These are phyloP conservation scores for Priceomyces fermenticarens DNA, from an alignment of 805 yeast species.

Conservation along the genomic window DNA sequence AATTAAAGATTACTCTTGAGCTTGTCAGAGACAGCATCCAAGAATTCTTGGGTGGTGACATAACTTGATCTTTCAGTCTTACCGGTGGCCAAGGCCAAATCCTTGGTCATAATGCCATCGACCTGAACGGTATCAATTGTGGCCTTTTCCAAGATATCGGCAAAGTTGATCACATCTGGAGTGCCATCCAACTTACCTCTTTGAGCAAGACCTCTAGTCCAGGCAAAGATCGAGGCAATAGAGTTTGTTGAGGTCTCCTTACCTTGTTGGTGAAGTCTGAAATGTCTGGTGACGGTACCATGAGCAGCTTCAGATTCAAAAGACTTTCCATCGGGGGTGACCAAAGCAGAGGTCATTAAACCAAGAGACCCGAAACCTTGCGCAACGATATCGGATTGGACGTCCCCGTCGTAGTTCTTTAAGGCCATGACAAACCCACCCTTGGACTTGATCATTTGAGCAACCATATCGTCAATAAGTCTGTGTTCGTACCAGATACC, in stretches of 20 bases:
- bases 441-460: slow-evolving; percentile 81
- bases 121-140: slow-evolving; percentile 70
- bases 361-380: slow-evolving; percentile 86
- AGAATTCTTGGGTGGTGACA: slow-evolving; percentile 73
- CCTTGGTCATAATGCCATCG: slow-evolving; percentile 81
- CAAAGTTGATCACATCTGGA: slow-evolving; percentile 67
- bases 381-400: slow-evolving; percentile 80
- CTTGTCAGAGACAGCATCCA: slow-evolving; percentile 70
- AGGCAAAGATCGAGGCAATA: slow-evolving; percentile 81
- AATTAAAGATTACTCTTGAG: slow-evolving; percentile 24
- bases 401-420: slow-evolving; percentile 86
- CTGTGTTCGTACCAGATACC: slow-evolving; percentile 78
- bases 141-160: slow-evolving; percentile 60
- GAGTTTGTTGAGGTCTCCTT: slow-evolving; percentile 83
- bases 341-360: slow-evolving; percentile 77
- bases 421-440: slow-evolving; percentile 81
- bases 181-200: slow-evolving; percentile 76
- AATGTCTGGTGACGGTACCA: slow-evolving; percentile 86
- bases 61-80: slow-evolving; percentile 57
- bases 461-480: slow-evolving; percentile 84
- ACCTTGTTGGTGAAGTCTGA: slow-evolving; percentile 77
- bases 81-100: slow-evolving; percentile 71
- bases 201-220: slow-evolving; percentile 82
- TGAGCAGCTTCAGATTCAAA: slow-evolving; percentile 86
- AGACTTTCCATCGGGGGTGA: slow-evolving; percentile 84